Conservation (phyloP, 2,329 filamentous ascomycete genomes). For the Microdochium bolleyi region DNA sequence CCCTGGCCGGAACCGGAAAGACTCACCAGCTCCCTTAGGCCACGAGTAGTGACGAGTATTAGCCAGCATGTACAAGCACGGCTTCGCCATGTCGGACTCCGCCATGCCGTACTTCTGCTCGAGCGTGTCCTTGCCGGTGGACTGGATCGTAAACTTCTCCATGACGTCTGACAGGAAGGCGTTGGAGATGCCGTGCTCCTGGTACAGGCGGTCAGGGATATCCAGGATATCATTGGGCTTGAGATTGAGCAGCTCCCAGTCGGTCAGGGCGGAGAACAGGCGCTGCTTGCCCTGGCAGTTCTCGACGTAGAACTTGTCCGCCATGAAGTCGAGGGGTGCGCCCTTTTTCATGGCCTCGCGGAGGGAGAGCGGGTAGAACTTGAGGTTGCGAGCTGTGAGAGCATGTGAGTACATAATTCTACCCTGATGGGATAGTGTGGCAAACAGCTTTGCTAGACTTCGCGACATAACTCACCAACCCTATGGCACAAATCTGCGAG, state of each 20-base stretch:
- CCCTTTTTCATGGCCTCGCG: constrained; percentile 16
- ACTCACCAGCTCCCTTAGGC: constrained; percentile 37
- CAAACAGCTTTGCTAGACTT: no score
- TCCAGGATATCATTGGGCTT: constrained; percentile 28
- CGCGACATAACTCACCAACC: not conserved
- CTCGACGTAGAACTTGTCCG: constrained; percentile 17
- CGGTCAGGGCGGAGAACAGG: constrained; percentile 24
- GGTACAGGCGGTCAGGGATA: constrained; percentile 26
- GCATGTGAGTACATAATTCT: no score
- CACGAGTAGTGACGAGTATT: constrained; percentile 38
- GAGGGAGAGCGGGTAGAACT: constrained; percentile 35
- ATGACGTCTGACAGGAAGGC: constrained; percentile 21
- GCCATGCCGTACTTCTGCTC: constrained; percentile 25
- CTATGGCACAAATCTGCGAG: no score
- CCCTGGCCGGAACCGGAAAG: no score
- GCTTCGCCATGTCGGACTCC: constrained; percentile 19
- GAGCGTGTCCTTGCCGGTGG: constrained; percentile 26
- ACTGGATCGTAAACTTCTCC: constrained; percentile 27
- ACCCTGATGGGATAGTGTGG: no score
- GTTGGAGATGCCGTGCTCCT: constrained; percentile 29
- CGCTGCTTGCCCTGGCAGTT: constrained; percentile 20
- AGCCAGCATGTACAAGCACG: constrained; percentile 26
- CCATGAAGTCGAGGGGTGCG: constrained; percentile 19
- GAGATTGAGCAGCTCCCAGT: constrained; percentile 38
- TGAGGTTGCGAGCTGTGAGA: constrained; percentile 36